A percentile compares a stretch with the other conserved stretches of the same genome.
These are phyloP conservation scores for Pyricularia sp. DNA, from an alignment of 2,329 filamentous ascomycete species.

Conservation along the genomic window DNA sequence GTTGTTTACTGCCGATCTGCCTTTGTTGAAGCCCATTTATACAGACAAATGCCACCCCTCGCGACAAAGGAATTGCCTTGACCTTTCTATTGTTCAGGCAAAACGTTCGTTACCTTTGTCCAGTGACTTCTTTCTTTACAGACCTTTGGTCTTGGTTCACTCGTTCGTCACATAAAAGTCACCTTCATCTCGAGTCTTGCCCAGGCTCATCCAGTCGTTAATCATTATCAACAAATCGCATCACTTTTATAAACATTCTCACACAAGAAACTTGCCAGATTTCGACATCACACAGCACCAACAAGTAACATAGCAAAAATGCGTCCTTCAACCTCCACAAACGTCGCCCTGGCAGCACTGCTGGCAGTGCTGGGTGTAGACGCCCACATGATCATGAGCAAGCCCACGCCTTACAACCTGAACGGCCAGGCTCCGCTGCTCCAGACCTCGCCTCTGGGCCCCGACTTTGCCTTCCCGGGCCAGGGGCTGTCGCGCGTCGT, in stretches of 20 bases:
- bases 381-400: constrained; percentile 69
- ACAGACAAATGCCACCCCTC: background rate
- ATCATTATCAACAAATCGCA: background rate
- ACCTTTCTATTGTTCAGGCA: background rate
- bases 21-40: background rate
- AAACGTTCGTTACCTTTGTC: background rate
- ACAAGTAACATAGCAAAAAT: background rate
- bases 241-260: background rate
- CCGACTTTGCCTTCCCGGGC: constrained; percentile 67
- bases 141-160: background rate
- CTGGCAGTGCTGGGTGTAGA: background rate
- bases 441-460: constrained; percentile 55
- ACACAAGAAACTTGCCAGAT: background rate
- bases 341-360: background rate
- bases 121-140: background rate
- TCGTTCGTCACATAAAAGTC: background rate
- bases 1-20: background rate
- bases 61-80: background rate
- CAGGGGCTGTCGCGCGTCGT: constrained; percentile 34
- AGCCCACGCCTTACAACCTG: constrained; percentile 52
- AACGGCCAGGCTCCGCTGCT: constrained; percentile 16
- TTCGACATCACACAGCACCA: background rate
- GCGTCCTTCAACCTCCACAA: background rate
- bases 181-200: background rate
- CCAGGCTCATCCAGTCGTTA: background rate